Base-by-base conservation (phyloP, 1,139 yeast genomes). In the Petasospora rhodanensis region DNA sequence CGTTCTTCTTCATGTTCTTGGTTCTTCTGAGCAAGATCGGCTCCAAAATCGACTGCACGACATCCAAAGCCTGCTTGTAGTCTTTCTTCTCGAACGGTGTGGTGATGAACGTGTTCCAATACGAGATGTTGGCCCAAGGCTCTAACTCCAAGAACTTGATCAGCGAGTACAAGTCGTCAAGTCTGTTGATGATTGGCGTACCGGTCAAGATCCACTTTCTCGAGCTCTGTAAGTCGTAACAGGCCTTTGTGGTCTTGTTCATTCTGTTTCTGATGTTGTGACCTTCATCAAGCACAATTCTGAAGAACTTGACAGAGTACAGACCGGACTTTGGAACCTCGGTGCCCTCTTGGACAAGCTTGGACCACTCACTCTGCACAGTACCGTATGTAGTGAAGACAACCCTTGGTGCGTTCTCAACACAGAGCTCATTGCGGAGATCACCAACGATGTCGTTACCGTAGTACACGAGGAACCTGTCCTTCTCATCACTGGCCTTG, bases 141-240 rank as follows among this genome's bases (percentile, higher is more conserved):
- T 84, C 89, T 10, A 89, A 61, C 28, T 76, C 70, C 28, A 91
- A 61, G 49, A 81, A 91, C 49, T 78, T 79, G 13, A 87, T 74
- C 32, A 87, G 60, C 3, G 95, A 79, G 52, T 73, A 91, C 31
- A 91, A 61, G 57, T 91, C 98, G 54, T 91, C 96, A 7, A 91
- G 65, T 41, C 89, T 64, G 56, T 91, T 91, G 31, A 89, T 83
- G 29, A 91, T 85, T 0, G 98, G 97, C 0, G 98, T 91, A 11
- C 98, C 98, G 0, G 97, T 87, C 28, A 91, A 62, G 3, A 82
- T 70, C 98, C 98, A 91, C 43, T 76, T 76, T 32, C 94, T 66
- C 26, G 68, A 67, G 51, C 85, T 77, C 11, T 62, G 54, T 15
- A 91, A 54, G 24, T 74, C 81, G 55, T 74, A 77, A 9, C 89